Base-by-base conservation (phyloP, 2,329 filamentous ascomycete genomes). In the Epichloe sibirici region DNA sequence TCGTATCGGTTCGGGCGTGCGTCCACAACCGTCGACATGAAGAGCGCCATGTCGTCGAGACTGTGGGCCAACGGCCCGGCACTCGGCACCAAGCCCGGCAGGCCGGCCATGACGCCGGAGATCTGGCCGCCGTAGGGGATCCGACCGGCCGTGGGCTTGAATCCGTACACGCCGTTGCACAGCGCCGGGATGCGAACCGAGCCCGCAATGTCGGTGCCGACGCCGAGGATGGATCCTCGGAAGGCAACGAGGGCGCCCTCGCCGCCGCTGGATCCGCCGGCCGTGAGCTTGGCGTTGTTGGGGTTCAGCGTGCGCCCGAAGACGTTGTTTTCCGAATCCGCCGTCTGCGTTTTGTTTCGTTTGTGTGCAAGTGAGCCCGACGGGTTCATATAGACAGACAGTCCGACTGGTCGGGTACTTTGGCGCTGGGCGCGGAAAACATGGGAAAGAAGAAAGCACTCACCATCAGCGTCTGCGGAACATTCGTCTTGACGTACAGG, bases 381-480 rank as follows among this genome's bases (percentile, higher is more conserved):
- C 28, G 28, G 8, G 28, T 31, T 31, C 28, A 31, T 31, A 3
- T 17, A 17, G 17, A 17, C 17, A 17, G 28, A 31, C 28, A 31
- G 28, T 11, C 25, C 6, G 25, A 28, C 28, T 31, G 28, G 28
- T 31, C 28, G 28, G 28, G 8, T 4, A 2, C 28, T 11, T 31
- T 31, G 28, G 28, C 15, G 21, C 15, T 47, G 13, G 1, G 5
- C n/a, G 21, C 12, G 23, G 11, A 12, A 37, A 23, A 17, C 12
- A 38, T 8, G 23, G 5, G 11, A 25, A 1, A 25, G 8, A 12
- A 31, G 12, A 48, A 15, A 8, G 3, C 17, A 25, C 48, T 44
- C 40, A 80, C 76, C 54, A 83, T 82, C 80, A 85, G 82, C 64
- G 78, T 78, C 13, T 80, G 82, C 0, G 76, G 74, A 6, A 78